Evolutionary conservation across 139 green algal genomes (phyloP), one percentile per base, ranked within the genome.

Genomic region (Coelastrella sp.): DNA sequence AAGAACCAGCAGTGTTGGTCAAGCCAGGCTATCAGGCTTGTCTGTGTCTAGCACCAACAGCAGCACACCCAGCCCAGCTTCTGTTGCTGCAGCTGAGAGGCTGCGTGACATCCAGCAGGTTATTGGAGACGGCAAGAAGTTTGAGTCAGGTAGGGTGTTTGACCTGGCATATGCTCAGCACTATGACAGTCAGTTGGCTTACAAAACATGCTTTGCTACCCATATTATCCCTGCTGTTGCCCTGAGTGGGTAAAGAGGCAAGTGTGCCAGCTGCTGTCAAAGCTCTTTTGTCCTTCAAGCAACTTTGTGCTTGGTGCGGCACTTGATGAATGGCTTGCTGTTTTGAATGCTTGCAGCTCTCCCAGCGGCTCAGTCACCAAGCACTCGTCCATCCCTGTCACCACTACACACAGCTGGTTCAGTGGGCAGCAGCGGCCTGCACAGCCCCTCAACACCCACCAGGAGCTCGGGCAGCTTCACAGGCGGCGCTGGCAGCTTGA

Each of bases 51-150:
- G 66, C 71, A n/a, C 8, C 47, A 68, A 68, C 68, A 60, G 68
- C 68, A 66, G 68, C 66, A 8, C 23, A 13, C 74, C 74, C 22
- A 80, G 74, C 0, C 74, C 82, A 19, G 82, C 64, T 4, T 77
- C 82, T 13, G 65, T 56, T 32, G 82, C 83, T 56, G 54, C 83
- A 22, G 83, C 83, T 64, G 83, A 80, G 83, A 47, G 54, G n/a
- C 54, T 88, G 83, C 61, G 68, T 4, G 81, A 77, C 23, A 87
- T 87, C 5, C 81, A 87, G 64, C 57, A 54, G 11, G 80, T 86
- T 59, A 75, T 86, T 59, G 80, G 80, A 5, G 83, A 88, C 32
- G 58, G 83, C 68, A 88, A 88, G 80, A 68, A 23, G 17, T 54
- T 56, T n/a, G 83, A 88, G 19, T 19, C 83, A 60, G 83, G 83